A percentile compares a stretch with the other conserved stretches of the same genome.
These are phyloP conservation scores for Neoascochyta sp. DNA, from an alignment of 2,329 filamentous ascomycete species.

Conservation along the genomic window DNA sequence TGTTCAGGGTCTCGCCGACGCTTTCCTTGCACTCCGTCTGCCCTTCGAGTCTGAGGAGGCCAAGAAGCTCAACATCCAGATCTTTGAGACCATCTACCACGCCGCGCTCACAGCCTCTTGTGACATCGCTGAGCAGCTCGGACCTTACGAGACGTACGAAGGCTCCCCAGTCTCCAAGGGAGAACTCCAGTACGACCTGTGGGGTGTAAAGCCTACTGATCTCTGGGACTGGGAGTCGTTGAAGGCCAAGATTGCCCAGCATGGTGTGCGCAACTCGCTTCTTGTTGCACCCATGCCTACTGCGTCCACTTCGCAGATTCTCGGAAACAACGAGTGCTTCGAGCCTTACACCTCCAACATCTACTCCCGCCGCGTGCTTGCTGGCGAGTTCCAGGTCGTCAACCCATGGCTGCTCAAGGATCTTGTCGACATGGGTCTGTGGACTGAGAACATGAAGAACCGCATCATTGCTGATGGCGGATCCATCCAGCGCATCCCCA, in stretches of 20 bases:
- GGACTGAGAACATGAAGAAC: constrained; percentile 99
- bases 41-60: constrained; percentile 97
- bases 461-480: constrained; percentile 97
- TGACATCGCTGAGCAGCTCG: constrained; percentile 77
- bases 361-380: constrained; percentile 95
- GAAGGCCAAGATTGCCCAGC: constrained; percentile 85
- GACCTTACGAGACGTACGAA: constrained; percentile 84
- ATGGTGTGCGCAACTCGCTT: constrained; percentile 92
- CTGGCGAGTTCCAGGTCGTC: constrained; percentile 98
- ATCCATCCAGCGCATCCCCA: constrained; percentile 94
- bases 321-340: constrained; percentile 99
- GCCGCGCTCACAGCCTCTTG: constrained; percentile 85
- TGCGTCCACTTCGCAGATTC: constrained; percentile 92
- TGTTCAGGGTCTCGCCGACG: constrained; percentile 96
- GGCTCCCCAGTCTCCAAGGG: constrained; percentile 93
- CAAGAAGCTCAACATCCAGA: constrained; percentile 90
- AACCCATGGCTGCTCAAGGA: constrained; percentile 99
- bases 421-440: constrained; percentile 93
- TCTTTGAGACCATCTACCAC: constrained; percentile 99
- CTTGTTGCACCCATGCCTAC: constrained; percentile 97
- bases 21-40: constrained; percentile 93
- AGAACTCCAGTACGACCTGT: constrained; percentile 98
- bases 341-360: constrained; percentile 99
- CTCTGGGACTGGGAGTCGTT: constrained; percentile 94
- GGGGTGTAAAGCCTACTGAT: constrained; percentile 87